Percentiles rank a stretch among this genome's conserved stretches.
These are phyloP conservation scores for Xylariaceae sp. DNA, from an alignment of 2,329 filamentous ascomycete genomes.

Conservation along the genomic window DNA sequence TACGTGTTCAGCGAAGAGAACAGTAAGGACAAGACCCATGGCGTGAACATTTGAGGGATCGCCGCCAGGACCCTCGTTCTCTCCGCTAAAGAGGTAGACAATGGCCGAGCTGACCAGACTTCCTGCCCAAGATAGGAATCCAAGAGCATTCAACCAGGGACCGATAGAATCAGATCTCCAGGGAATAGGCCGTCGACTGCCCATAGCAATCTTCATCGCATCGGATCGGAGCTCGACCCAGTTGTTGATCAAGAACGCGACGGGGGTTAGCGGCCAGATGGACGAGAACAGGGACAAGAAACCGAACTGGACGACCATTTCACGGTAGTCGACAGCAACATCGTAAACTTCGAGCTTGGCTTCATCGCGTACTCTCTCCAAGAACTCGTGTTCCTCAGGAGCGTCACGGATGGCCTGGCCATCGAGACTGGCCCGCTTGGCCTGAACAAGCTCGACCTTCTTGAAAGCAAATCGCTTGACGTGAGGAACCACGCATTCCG, in stretches of 20 bases:
- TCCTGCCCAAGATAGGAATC: constrained; percentile 90
- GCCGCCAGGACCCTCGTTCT: constrained; percentile 59
- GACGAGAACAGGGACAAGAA: constrained; percentile 90
- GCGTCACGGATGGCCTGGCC: constrained; percentile 55
- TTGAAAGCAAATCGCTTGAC: constrained; percentile 71
- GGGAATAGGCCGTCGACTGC: constrained; percentile 83
- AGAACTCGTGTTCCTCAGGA: constrained; percentile 73
- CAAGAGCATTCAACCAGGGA: constrained; percentile 79
- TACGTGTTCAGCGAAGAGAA: constrained; percentile 83
- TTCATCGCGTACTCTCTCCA: constrained; percentile 76
- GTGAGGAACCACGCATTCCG: constrained; percentile 81
- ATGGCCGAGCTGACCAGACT: constrained; percentile 82
- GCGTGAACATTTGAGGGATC: constrained; percentile 65
- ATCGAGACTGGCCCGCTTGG: constrained; percentile 51
- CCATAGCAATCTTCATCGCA: constrained; percentile 86
- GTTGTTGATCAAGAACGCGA: constrained; percentile 89
- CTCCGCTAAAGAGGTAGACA: constrained; percentile 79
- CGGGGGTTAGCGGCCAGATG: constrained; percentile 87
- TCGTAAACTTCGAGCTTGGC: constrained; percentile 80
- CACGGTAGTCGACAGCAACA: constrained; percentile 82
- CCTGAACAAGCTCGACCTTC: constrained; percentile 73
- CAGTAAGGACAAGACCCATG: constrained; percentile 75
- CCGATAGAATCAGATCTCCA: constrained; percentile 91
- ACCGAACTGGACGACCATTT: constrained; percentile 82
- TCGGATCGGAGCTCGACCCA: constrained; percentile 93